phyloP scores from a whole-genome alignment of 306 rosid species.

The Cucumis cinereus region DNA sequence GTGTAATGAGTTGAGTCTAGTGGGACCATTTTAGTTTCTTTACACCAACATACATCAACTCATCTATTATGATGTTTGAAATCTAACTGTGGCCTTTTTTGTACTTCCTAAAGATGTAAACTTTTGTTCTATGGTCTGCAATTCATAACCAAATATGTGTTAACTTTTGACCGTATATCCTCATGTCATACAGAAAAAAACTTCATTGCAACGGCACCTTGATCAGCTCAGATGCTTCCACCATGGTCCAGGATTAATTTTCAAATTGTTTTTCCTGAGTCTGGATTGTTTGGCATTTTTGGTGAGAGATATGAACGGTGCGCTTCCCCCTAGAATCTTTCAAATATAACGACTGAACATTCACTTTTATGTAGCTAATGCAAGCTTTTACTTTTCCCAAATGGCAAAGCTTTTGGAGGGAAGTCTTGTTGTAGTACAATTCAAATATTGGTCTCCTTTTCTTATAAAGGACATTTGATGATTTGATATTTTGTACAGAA shows the following conservation, averaged over 20 bases:
- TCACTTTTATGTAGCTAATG: not conserved
- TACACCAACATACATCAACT: not conserved
- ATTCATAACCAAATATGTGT: not conserved
- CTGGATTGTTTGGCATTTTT: not conserved
- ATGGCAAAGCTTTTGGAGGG: constrained; percentile 2
- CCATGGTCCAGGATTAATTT: not conserved
- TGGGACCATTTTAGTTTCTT: not conserved
- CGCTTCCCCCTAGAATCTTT: not conserved
- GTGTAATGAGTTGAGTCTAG: not conserved
- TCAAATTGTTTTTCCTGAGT: not conserved
- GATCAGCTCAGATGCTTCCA: not conserved
- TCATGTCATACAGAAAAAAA: not conserved
- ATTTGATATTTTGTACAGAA: not conserved
- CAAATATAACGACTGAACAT: not conserved
- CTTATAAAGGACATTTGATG: not conserved
- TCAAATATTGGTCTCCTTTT: not conserved
- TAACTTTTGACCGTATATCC: not conserved
- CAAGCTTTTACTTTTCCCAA: not conserved
- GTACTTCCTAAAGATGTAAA: not conserved
- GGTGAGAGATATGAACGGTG: not conserved
- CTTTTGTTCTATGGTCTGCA: not conserved
- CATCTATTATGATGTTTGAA: not conserved
- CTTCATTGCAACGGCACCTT: not conserved
- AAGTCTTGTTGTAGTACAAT: not conserved
- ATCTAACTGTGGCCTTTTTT: not conserved